Evolutionary conservation across 768 basidiomycete genomes (phyloP), one percentile per base, ranked within the genome.

Genomic region (Suillus americanus): DNA sequence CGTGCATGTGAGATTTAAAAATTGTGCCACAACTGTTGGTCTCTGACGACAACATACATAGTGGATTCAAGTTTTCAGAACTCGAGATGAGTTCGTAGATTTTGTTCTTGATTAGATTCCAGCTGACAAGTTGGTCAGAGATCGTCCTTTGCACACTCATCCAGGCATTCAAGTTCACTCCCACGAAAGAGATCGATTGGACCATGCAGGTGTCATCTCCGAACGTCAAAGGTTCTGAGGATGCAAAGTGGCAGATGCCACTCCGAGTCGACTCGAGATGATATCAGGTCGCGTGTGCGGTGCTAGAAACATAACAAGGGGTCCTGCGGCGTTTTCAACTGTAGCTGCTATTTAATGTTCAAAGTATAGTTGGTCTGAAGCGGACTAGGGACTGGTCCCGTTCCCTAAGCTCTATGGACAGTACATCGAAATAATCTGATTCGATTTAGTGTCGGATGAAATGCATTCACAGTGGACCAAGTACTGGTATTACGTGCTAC

Each of bases 81-180:
- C 69, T 83, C 14, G 83, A 85, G 71, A 83, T 85, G 77, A 85
- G 83, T 84, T 66, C 60, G 81, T 65, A 18, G 20, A 12, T 54
- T 33, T 16, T 6, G 46, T 28, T 53, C 25, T 20, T 38, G 4
- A 50, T 48, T 37, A 12, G 10, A 63, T 30, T 18, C 14, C 6
- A 16, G 40, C 57, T 41, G 12, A 59, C 16, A 12, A 28, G 28
- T 20, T 59, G 10, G 12, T 16, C 51, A 67, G 66, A 65, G 41
- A 37, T 56, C 3, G 38, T 67, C 3, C 60, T 67, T 38, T 50
- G 25, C 25, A 14, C 45, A 18, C 38, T 65, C 9, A 3, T 67
- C n/a, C 37, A 37, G 16, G 57, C 60, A 14, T 65, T 67, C 54
- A 65, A 33, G 38, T 67, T 67, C 54, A 61, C 45, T 18, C 48